These are phyloP conservation scores for Aegilops bicornis DNA, from an alignment of 176 grass and related monocot genomes.

Conservation along the genomic window DNA sequence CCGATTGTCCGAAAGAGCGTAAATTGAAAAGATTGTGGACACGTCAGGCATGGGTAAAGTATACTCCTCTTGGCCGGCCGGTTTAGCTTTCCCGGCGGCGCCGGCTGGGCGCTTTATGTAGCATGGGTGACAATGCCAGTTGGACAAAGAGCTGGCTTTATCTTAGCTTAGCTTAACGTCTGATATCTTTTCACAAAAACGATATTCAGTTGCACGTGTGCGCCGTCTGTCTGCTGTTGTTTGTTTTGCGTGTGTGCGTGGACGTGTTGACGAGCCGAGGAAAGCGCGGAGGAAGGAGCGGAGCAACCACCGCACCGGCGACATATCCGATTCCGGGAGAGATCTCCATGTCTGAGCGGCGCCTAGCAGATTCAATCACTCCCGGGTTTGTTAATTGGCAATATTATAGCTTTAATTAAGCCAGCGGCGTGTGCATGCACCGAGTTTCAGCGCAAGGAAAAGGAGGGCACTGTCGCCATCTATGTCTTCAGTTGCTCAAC, in stretches of 20 bases:
- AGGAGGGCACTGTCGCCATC: not conserved
- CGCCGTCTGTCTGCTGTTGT: not conserved
- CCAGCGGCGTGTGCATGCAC: not conserved
- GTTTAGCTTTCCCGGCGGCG: not conserved
- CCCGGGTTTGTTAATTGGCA: not conserved
- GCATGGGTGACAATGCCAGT: slow-evolving; percentile 4
- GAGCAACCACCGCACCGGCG: not conserved
- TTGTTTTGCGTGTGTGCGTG: not conserved
- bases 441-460: not conserved
- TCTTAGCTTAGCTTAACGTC: not conserved
- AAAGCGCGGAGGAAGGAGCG: slow-evolving; percentile 12
- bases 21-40: not conserved
- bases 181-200: no score
- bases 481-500: not conserved
- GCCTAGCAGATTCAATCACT: not conserved
- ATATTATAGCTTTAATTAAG: no score
- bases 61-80: not conserved
- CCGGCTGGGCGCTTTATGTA: not conserved
- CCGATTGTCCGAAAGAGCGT: not conserved
- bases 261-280: not conserved
- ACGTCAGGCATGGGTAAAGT: not conserved
- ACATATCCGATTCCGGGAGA: not conserved
- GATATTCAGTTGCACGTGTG: slow-evolving; percentile 27
- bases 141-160: slow-evolving; percentile 10
- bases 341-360: not conserved